A percentile compares a stretch with the other conserved stretches of the same genome.
phyloP scores from a whole-genome alignment of 2,329 filamentous ascomycete species.

The Claviceps monticola region DNA sequence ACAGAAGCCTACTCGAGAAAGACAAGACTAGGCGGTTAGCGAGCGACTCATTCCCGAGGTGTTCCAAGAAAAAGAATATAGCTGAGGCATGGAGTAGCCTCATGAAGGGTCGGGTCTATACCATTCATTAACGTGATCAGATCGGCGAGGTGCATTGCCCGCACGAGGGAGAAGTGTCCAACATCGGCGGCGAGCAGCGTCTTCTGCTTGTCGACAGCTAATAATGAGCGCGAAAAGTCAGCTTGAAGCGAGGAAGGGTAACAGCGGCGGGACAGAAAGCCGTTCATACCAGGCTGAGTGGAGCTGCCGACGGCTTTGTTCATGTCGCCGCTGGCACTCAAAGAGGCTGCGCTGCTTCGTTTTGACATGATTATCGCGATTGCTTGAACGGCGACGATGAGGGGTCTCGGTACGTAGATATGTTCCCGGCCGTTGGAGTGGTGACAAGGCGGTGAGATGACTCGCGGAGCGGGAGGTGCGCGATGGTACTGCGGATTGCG shows the following conservation, averaged over 20 bases:
- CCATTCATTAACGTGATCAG: constrained; percentile 74
- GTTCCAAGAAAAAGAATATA: neutral
- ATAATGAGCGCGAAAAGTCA: neutral
- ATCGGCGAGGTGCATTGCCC: constrained; percentile 65
- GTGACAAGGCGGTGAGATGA: neutral
- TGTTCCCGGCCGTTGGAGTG: neutral
- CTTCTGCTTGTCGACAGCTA: constrained; percentile 63
- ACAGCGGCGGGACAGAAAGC: neutral
- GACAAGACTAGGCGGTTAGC: neutral
- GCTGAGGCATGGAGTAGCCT: neutral
- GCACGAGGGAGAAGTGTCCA: constrained; percentile 59
- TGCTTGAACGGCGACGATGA: neutral
- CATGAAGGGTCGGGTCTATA: constrained; percentile 16
- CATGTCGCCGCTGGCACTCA: constrained; percentile 13
- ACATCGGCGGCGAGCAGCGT: constrained; percentile 54
- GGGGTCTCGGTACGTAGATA: neutral
- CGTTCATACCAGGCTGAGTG: constrained; percentile 19
- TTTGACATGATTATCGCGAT: constrained; percentile 44
- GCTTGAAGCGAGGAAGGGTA: neutral
- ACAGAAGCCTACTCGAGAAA: constrained; percentile 49
- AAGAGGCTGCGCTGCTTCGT: constrained; percentile 32
- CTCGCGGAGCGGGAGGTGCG: neutral
- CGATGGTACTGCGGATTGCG: neutral
- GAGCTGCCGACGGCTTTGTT: constrained; percentile 16
- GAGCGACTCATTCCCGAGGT: neutral